Evolutionary conservation across 129 eudicot species (phyloP), one percentile per base, ranked within the genome.

Genomic region (Flaveria sonorensis): DNA sequence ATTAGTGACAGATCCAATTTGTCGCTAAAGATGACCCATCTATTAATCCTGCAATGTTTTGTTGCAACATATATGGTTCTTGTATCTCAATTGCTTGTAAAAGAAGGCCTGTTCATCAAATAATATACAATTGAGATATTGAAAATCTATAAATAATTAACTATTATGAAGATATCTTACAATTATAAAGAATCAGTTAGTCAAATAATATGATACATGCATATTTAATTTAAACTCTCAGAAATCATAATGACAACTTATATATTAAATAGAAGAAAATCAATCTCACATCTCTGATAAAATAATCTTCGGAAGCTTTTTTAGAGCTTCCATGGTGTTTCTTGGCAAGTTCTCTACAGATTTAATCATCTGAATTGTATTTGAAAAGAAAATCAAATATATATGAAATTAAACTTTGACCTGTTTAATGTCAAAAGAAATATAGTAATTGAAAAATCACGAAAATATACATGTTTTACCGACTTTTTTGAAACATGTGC

Each of bases 221-320:
- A 45, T 45, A 11, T 7, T 36, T 36, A 36, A 36, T 5, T 30
- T 30, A 30, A 5, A 36, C 40, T 36, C 36, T 0, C 40, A 36
- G 1, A 36, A 36, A 36, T 36, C 40, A 36, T 36, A 36, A 36
- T 0, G 5, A 36, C 40, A 67, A 10, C 71, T 26, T 73, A 74
- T 74, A 23, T 72, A 79, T 78, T 78, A 67, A 53, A 55, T 43
- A 65, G 79, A 71, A 18, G 48, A 20, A 18, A 68, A 43, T 28
- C 28, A 36, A 36, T 36, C 1, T 14, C 1, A 94, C 90, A 91
- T 89, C 82, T 89, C 89, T 6, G 90, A 86, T 57, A 94, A 70
- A 62, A 91, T 86, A 81, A 94, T 94, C 77, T 94, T 91, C 60
- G 94, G 84, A 64, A 91, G 94, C 92, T 91, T 93, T 62, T 89